These are phyloP conservation scores for Gonapodya sp. DNA, from an alignment of 192 early-diverging fungal species.

Conservation along the genomic window DNA sequence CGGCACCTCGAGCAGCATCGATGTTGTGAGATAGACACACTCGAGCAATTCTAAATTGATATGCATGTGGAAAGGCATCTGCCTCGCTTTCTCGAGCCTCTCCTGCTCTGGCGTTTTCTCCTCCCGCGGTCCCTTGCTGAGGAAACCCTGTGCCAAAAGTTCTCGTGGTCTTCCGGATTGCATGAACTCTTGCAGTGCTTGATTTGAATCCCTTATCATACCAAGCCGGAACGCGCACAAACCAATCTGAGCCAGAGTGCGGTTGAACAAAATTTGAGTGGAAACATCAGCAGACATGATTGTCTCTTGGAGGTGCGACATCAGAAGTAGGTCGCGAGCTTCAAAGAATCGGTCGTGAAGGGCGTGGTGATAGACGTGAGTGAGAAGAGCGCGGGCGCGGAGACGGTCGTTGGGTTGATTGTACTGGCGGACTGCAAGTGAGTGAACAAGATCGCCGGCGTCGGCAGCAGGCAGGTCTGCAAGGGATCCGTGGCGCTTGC, in stretches of 20 bases:
- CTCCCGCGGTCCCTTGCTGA: constrained; percentile 55
- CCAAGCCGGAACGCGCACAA: constrained; percentile 93
- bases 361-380: constrained; percentile 95
- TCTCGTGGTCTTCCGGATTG: constrained; percentile 80
- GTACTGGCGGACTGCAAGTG: constrained; percentile 85
- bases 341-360: constrained; percentile 89
- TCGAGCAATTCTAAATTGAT: constrained; percentile 98
- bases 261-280: constrained; percentile 94
- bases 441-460: constrained; percentile 58
- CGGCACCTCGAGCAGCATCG: constrained; percentile 97
- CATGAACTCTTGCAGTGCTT: constrained; percentile 80
- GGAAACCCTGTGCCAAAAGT: constrained; percentile 81
- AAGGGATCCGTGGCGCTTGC: constrained; percentile 36
- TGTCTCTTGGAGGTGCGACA: constrained; percentile 96
- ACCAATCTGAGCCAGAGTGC: constrained; percentile 91
- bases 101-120: constrained; percentile 86
- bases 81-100: constrained; percentile 83
- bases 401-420: constrained; percentile 68
- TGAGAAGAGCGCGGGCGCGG: constrained; percentile 90
- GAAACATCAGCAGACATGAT: constrained; percentile 77
- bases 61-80: constrained; percentile 99
- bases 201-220: constrained; percentile 77
- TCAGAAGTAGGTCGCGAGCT: constrained; percentile 91
- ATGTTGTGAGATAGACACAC: constrained; percentile 88
- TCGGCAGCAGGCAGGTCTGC: constrained; percentile 24